phyloP scores from a whole-genome alignment of 208 protist species.

The Wallacemonas sp. region DNA sequence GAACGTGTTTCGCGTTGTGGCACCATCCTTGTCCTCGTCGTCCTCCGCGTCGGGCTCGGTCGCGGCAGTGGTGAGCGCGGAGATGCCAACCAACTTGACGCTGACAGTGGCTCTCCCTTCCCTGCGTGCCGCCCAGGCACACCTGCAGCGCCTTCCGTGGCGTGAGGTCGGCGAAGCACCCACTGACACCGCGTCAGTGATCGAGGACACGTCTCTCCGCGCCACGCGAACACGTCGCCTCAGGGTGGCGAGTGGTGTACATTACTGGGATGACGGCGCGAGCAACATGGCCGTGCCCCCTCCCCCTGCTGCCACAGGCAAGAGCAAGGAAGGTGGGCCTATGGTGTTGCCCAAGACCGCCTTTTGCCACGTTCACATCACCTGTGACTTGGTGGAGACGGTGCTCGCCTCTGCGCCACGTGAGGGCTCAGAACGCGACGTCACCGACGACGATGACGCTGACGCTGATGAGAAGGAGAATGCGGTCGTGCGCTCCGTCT shows the following conservation, averaged over 20 bases:
- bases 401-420: not conserved
- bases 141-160: not conserved
- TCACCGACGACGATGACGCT: too few species aligned
- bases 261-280: conserved; percentile 60
- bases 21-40: not conserved
- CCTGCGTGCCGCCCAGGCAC: not conserved
- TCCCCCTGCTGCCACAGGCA: conserved; percentile 5
- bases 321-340: not conserved
- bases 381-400: conserved; percentile 16
- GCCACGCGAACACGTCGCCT: conserved; percentile 26
- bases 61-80: conserved; percentile 20
- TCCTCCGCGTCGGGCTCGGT: not conserved
- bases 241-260: conserved; percentile 42
- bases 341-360: not conserved
- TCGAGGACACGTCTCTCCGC: not conserved
- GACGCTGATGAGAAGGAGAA: too few species aligned
- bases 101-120: conserved; percentile 33
- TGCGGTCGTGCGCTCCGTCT: too few species aligned
- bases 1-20: conserved; percentile 5
- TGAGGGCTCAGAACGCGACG: not conserved
- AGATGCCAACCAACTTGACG: conserved; percentile 36
- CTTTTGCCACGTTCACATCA: conserved; percentile 17
- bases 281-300: conserved; percentile 29
- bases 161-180: too few species aligned
- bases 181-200: not conserved